Evolutionary conservation across 1,284 basidiomycete species (phyloP).

Genomic region (Rugosomyces carneus): DNA sequence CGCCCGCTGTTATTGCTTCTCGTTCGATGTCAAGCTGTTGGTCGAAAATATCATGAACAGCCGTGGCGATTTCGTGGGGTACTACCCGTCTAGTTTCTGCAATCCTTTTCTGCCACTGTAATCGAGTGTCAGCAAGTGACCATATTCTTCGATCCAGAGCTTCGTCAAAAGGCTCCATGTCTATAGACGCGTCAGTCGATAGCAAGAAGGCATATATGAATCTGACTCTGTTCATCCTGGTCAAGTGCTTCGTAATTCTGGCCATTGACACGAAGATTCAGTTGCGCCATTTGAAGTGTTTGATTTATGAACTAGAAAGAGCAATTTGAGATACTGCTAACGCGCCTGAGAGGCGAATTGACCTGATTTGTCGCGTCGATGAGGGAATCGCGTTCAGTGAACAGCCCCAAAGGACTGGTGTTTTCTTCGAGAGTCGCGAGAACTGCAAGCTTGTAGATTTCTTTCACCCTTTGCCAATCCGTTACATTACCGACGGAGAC

Average conservation of each 20-base stretch:
- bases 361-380: constrained; percentile 48
- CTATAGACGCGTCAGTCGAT: constrained; percentile 28
- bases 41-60: constrained; percentile 42
- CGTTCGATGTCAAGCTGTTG: constrained; percentile 36
- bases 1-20: constrained; percentile 16
- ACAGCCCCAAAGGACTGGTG: constrained; percentile 19
- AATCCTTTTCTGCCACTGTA: constrained; percentile 63
- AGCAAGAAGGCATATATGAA: neutral
- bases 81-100: constrained; percentile 53
- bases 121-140: constrained; percentile 59
- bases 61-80: constrained; percentile 45
- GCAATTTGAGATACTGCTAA: constrained; percentile 5
- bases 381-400: constrained; percentile 38
- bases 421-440: constrained; percentile 37
- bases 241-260: constrained; percentile 65
- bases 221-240: constrained; percentile 47
- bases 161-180: constrained; percentile 77
- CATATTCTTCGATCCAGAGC: constrained; percentile 68
- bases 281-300: constrained; percentile 57
- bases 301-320: constrained; percentile 47
- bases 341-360: neutral
- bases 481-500: constrained; percentile 56
- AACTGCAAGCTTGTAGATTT: constrained; percentile 42
- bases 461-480: constrained; percentile 56
- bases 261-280: constrained; percentile 76